Evolutionary conservation across 108 stramenopile genomes (phyloP).

Genomic region (Cyclotella cryptica): DNA sequence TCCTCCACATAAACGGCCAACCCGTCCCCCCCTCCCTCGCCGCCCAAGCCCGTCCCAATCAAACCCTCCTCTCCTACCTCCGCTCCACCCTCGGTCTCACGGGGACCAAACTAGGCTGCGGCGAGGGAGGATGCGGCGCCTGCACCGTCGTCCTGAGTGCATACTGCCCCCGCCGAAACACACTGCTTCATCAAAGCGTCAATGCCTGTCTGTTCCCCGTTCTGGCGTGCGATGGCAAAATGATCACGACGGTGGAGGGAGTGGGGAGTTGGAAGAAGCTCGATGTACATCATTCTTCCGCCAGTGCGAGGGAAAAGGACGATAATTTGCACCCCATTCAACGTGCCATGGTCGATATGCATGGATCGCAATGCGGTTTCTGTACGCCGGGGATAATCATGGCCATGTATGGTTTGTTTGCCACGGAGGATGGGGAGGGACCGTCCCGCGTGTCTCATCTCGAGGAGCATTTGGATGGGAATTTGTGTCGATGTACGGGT

Average conservation of each 20-base stretch:
- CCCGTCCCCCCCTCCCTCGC: slow-evolving; percentile 58
- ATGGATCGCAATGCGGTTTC: slow-evolving; percentile 97
- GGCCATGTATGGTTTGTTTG: slow-evolving; percentile 88
- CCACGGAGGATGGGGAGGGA: slow-evolving; percentile 6
- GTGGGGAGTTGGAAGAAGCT: slow-evolving; percentile 65
- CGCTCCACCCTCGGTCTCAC: slow-evolving; percentile 67
- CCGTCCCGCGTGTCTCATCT: slow-evolving; percentile 46
- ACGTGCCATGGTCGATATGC: slow-evolving; percentile 90
- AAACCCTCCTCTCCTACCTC: slow-evolving; percentile 80
- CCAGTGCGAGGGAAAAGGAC: slow-evolving; percentile 48
- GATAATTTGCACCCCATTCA: slow-evolving; percentile 92
- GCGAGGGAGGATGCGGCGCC: slow-evolving; percentile 96
- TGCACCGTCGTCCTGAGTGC: slow-evolving; percentile 87
- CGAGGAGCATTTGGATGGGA: slow-evolving; percentile 96
- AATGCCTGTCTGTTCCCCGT: slow-evolving; percentile 95
- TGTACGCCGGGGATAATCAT: slow-evolving; percentile 97
- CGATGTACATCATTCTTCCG: not conserved
- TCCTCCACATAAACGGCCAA: slow-evolving; percentile 81
- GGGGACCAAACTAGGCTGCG: slow-evolving; percentile 78
- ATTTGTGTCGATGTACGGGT: slow-evolving; percentile 96
- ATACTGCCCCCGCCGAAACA: slow-evolving; percentile 10
- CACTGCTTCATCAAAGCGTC: slow-evolving; percentile 63
- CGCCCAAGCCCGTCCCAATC: slow-evolving; percentile 66
- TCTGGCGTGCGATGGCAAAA: slow-evolving; percentile 85
- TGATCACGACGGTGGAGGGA: slow-evolving; percentile 94